Base-by-base conservation (phyloP, 306 rosid species). In the Sesbania bispinosa region DNA sequence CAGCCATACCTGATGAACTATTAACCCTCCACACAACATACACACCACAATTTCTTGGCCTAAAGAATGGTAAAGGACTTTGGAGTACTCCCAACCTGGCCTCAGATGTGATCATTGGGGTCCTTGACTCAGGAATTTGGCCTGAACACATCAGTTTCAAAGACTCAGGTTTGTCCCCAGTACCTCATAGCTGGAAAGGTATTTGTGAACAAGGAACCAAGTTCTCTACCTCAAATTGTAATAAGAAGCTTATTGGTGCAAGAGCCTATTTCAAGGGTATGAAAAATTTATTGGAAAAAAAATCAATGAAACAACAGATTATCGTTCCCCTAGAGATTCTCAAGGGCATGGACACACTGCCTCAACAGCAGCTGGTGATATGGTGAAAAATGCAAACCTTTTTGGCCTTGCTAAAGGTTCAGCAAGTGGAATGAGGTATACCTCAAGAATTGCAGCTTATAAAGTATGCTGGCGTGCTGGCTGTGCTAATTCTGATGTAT, bases 341-440 rank as follows among this genome's bases (percentile, higher is more conserved):
- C 62, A 79, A 43, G 96, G 93, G 1, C 96, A 90, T 23, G 93
- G 96, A 8, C 93, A 88, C 82, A 90, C 96, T n/a, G 86, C 93
- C 10, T 90, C 93, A 3, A 90, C 89, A 7, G 88, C 88, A 29
- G 91, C 88, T 0, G 96, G 96, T 19, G 48, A 77, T 62, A 0
- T 69, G 42, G 89, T 84, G 41, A 21, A 41, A 35, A 62, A 77
- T 5, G 89, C 93, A 2, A 81, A 65, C 73, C 19, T 85, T 7
- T 80, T 78, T n/a, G 85, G 84, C 63, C 52, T 74, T 38, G 93
- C 88, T 4, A 65, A 67, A 55, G 96, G 91, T 0, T 46, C 70
- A 5, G 93, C 96, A 4, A 69, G 68, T 50, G 93, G 96, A 68
- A 84, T 88, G 87, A 88, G 86, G 71, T 75, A 67, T 26, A 80